Evolutionary conservation across 2,329 filamentous ascomycete genomes (phyloP).

Genomic region (Cadophora malorum): DNA sequence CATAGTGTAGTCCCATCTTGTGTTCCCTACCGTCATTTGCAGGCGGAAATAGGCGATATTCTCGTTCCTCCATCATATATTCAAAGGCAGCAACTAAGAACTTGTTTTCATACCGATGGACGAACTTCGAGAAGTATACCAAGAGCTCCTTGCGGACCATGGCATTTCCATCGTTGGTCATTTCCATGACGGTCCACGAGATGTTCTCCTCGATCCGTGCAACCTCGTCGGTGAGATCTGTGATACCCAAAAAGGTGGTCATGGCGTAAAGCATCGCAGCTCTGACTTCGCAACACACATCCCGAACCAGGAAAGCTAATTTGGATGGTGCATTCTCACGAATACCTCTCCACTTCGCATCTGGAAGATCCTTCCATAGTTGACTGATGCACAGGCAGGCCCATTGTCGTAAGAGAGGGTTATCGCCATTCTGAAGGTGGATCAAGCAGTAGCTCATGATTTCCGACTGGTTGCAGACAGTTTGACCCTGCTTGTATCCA

Average conservation of each 20-base stretch:
- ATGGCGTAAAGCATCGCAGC: constrained; percentile 93
- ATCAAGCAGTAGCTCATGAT: constrained; percentile 87
- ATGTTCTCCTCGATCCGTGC: constrained; percentile 90
- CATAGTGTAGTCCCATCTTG: constrained; percentile 69
- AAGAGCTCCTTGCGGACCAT: constrained; percentile 93
- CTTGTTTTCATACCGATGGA: constrained; percentile 88
- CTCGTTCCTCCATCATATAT: constrained; percentile 83
- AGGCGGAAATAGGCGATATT: constrained; percentile 65
- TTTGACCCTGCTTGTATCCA: constrained; percentile 88
- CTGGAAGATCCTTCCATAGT: constrained; percentile 87
- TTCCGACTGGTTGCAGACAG: constrained; percentile 87
- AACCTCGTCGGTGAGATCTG: constrained; percentile 89
- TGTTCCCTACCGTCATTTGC: constrained; percentile 62
- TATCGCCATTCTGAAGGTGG: constrained; percentile 85
- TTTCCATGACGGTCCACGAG: constrained; percentile 85
- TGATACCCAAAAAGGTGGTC: constrained; percentile 92
- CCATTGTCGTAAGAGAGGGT: constrained; percentile 91
- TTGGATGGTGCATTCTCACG: constrained; percentile 80
- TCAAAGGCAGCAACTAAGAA: constrained; percentile 93
- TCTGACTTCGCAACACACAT: constrained; percentile 89
- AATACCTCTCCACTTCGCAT: constrained; percentile 97
- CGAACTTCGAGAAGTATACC: constrained; percentile 92
- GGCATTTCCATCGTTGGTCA: constrained; percentile 92
- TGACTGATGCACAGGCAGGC: constrained; percentile 95
- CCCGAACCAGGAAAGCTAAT: constrained; percentile 80